Percentiles rank a stretch among this genome's conserved stretches.
Evolutionary conservation across 202 grass and related monocot genomes (phyloP).

Genomic region (Brachypodium distachyon): DNA sequence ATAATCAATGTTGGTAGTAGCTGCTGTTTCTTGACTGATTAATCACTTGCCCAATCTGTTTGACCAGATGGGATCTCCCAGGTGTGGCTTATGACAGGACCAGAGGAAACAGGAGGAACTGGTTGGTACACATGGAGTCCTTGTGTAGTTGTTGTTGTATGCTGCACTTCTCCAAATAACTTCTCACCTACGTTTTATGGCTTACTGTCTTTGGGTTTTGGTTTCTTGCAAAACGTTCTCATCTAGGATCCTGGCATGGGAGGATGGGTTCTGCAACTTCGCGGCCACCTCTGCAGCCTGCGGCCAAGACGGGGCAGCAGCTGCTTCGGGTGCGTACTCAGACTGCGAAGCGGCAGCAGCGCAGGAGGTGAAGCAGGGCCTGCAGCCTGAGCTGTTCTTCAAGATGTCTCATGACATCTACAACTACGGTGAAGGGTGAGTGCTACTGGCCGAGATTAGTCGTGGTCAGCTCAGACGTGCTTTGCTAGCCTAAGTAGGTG

Average conservation of each 20-base stretch:
- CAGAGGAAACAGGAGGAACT: constrained; percentile 95
- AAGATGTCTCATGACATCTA: constrained; percentile 99
- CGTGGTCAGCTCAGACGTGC: background rate
- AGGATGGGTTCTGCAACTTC: constrained; percentile 99
- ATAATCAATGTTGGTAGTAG: background rate
- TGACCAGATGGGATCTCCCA: constrained; percentile 90
- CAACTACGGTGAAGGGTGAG: constrained; percentile 95
- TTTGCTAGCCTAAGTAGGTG: background rate
- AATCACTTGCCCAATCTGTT: background rate
- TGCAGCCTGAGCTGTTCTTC: constrained; percentile 97
- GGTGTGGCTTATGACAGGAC: constrained; percentile 69
- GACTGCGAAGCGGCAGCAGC: constrained; percentile 21
- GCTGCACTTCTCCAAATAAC: background rate
- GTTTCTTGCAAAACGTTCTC: background rate
- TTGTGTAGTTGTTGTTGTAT: no score
- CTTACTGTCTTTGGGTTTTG: background rate
- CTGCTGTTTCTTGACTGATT: background rate
- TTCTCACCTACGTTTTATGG: no score
- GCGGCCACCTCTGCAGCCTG: constrained; percentile 25
- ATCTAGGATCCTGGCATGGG: constrained; percentile 89
- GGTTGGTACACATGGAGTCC: constrained; percentile 28
- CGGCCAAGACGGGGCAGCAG: constrained; percentile 18
- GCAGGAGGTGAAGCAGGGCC: constrained; percentile 32
- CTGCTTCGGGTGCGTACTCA: constrained; percentile 8
- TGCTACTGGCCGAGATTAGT: background rate